Conservation (phyloP, 768 basidiomycete species). For the Xerocomus spinulosus region DNA sequence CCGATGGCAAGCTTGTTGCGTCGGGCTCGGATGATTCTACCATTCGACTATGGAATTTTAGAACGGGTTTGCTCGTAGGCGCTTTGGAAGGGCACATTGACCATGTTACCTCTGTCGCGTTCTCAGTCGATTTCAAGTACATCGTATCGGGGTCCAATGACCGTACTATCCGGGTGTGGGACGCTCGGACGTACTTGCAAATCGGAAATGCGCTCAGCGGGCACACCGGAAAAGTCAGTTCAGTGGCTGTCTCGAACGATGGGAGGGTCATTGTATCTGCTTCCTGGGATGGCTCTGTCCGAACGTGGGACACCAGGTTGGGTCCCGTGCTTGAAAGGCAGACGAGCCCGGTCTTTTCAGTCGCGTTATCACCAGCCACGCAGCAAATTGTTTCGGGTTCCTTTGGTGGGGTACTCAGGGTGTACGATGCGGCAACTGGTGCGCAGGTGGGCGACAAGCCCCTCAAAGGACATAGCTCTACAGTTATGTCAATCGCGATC, state of each 20-base stretch:
- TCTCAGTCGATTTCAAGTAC: no score
- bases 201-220: not conserved
- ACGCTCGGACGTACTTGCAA: no score
- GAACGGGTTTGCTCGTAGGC: not conserved
- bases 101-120: no score
- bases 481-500: not conserved
- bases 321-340: not conserved
- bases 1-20: not conserved
- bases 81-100: no score
- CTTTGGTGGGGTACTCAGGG: not conserved
- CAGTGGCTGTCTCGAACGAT: no score
- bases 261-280: not conserved
- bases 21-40: not conserved
- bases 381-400: not conserved
- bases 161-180: no score
- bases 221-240: not conserved
- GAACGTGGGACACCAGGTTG: not conserved
- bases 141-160: no score
- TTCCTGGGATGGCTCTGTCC: not conserved
- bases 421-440: not conserved
- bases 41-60: not conserved
- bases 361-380: not conserved
- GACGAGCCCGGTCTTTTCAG: not conserved
- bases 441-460: not conserved
- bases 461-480: not conserved